Evolutionary conservation across 257 asterid species (phyloP).

Genomic region (Ajuga chamaepitys): DNA sequence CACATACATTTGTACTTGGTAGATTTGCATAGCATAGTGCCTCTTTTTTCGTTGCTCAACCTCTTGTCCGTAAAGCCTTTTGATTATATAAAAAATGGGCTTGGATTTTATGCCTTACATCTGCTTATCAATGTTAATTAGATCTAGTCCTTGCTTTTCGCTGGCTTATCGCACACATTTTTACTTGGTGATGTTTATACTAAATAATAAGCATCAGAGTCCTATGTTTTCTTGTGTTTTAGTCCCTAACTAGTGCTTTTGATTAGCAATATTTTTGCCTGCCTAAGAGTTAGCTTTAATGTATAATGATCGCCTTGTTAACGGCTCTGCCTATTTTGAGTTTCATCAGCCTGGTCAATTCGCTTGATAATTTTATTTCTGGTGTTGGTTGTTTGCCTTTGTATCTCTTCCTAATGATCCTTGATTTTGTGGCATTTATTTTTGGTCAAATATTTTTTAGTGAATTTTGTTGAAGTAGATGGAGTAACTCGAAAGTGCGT

Average conservation of each 20-base stretch:
- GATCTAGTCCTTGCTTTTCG: too few relatives aligned
- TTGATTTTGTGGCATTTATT: neutral
- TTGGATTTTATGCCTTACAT: too few relatives aligned
- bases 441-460: neutral
- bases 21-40: too few relatives aligned
- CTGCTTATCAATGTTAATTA: too few relatives aligned
- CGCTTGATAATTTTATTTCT: neutral
- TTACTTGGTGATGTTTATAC: too few relatives aligned
- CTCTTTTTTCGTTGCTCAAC: too few relatives aligned
- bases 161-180: too few relatives aligned
- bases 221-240: neutral
- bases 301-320: neutral
- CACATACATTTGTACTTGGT: too few relatives aligned
- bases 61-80: too few relatives aligned
- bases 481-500: neutral
- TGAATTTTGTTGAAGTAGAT: neutral
- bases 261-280: neutral
- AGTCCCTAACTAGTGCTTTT: neutral
- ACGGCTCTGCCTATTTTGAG: neutral
- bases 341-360: neutral
- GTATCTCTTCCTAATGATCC: neutral
- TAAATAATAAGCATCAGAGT: too few relatives aligned
- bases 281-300: neutral
- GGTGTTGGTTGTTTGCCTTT: neutral
- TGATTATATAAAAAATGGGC: too few relatives aligned